Conservation (phyloP, 2,329 filamentous ascomycete species). For the Fusarium pininemorale region DNA sequence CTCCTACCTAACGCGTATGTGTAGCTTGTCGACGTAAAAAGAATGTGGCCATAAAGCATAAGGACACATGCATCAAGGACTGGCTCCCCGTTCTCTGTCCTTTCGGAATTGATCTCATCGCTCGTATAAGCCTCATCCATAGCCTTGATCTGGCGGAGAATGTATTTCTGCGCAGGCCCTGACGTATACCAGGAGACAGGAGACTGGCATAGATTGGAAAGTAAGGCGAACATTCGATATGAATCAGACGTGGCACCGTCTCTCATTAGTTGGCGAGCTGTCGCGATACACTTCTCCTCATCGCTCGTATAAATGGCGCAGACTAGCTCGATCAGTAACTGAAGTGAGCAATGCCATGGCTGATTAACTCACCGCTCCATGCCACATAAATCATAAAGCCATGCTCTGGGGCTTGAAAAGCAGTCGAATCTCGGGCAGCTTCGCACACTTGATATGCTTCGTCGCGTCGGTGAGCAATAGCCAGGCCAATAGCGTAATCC, state of each 20-base stretch:
- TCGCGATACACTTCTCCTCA: constrained; percentile 75
- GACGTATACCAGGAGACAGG: constrained; percentile 80
- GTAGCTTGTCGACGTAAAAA: constrained; percentile 85
- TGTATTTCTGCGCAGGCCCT: constrained; percentile 86
- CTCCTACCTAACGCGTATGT: constrained; percentile 78
- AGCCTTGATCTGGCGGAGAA: constrained; percentile 89
- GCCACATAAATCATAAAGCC: constrained; percentile 79
- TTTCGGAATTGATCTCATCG: constrained; percentile 31
- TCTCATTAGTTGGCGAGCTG: constrained; percentile 85
- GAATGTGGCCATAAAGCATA: constrained; percentile 88
- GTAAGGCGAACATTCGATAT: constrained; percentile 81
- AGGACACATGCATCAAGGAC: constrained; percentile 80
- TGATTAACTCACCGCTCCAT: constrained; percentile 70
- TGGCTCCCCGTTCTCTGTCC: constrained; percentile 8
- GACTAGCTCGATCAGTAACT: constrained; percentile 55
- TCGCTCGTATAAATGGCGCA: constrained; percentile 87
- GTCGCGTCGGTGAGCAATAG: constrained; percentile 70
- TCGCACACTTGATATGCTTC: constrained; percentile 85
- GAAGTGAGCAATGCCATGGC: background rate
- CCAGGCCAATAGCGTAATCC: constrained; percentile 82
- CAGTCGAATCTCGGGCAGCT: constrained; percentile 79
- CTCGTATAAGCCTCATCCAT: constrained; percentile 72
- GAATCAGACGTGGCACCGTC: constrained; percentile 83
- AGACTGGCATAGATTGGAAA: constrained; percentile 80
- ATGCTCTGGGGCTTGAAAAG: constrained; percentile 78